phyloP scores from a whole-genome alignment of 306 rosid genomes.

The Elaeagnus macrophylla region DNA sequence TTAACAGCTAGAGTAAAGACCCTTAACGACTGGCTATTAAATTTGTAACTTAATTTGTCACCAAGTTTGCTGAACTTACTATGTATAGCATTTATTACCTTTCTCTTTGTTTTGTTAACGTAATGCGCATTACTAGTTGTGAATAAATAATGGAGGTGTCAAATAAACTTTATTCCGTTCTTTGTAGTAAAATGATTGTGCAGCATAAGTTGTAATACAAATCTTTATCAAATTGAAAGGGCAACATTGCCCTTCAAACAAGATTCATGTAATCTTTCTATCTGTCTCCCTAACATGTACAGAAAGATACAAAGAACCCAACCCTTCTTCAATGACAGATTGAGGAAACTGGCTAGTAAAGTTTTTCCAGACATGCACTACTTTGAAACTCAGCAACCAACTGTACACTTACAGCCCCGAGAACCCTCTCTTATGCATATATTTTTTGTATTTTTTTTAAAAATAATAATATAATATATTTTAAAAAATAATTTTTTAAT shows the following conservation, averaged over 20 bases:
- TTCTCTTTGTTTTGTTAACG: too few relatives aligned
- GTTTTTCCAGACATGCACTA: slow-evolving; percentile 23
- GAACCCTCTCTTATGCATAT: too few relatives aligned
- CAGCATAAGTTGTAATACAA: slow-evolving; percentile 14
- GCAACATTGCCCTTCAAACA: slow-evolving; percentile 35
- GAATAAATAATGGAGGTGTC: neutral
- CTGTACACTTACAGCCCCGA: too few relatives aligned
- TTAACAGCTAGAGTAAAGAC: too few relatives aligned
- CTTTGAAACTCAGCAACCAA: slow-evolving; percentile 11
- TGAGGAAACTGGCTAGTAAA: slow-evolving; percentile 49
- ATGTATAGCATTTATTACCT: too few relatives aligned
- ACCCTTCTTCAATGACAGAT: slow-evolving; percentile 44
- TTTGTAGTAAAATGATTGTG: slow-evolving; percentile 17
- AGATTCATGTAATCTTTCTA: slow-evolving; percentile 21
- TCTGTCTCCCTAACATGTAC: slow-evolving; percentile 26
- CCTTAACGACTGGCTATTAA: too few relatives aligned
- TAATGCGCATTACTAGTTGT: too few relatives aligned
- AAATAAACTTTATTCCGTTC: slow-evolving; percentile 3
- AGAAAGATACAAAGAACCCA: slow-evolving; percentile 32
- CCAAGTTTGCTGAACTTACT: too few relatives aligned
- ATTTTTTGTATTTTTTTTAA: too few relatives aligned
- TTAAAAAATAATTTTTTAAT: too few relatives aligned
- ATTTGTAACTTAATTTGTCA: too few relatives aligned
- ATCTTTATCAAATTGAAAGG: slow-evolving; percentile 28
- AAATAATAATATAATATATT: too few relatives aligned